Evolutionary conservation across 1,284 basidiomycete species (phyloP), one percentile per base, ranked within the genome.

Genomic region (Malassezia pachydermatis): DNA sequence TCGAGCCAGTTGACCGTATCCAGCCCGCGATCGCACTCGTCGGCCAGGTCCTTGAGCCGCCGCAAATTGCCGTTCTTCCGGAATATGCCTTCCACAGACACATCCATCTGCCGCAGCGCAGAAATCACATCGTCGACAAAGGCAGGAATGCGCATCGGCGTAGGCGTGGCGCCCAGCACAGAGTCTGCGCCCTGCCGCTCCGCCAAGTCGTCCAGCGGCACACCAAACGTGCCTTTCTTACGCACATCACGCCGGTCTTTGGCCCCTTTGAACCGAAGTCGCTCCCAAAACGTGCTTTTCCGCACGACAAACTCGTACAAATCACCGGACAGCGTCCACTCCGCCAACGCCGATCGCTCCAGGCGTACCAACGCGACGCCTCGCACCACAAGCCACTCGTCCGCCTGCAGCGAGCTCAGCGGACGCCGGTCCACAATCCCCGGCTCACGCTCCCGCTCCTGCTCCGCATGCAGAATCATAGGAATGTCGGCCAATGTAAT

Each of bases 51-150:
- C 70, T 88, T 88, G 52, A 96, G 77, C 48, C 88, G 80, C 44
- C 89, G 81, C 66, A 98, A 96, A 72, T 98, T 96, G 48, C 92
- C 92, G 70, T 95, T 96, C 76, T 94, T 90, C 45, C 92, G 81
- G 79, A 99, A 99, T 57, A 99, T 94, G 53, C 92, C 92, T 74
- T 98, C 94, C 30, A 99, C 79, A 4, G 92, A 95, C 84, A 99
- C 88, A 74, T 98, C 92, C 92, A 96, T 96, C 74, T 96, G 90
- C 69, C 86, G 80, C 92, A 99, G 96, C 3, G 94, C 89, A 45
- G 88, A 92, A 33, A 98, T 82, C 46, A 95, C 84, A 67, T 98
- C 94, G 71, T 98, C 94, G 54, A 99, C 86, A 71, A 98, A 95
- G 72, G 87, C 94, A 6, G 92, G 92, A 23, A 99, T 84, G 58